Percentiles rank a stretch among this genome's conserved stretches.
Evolutionary conservation across 2,329 filamentous ascomycete species (phyloP).

Genomic region (Hypoxylon sp.): DNA sequence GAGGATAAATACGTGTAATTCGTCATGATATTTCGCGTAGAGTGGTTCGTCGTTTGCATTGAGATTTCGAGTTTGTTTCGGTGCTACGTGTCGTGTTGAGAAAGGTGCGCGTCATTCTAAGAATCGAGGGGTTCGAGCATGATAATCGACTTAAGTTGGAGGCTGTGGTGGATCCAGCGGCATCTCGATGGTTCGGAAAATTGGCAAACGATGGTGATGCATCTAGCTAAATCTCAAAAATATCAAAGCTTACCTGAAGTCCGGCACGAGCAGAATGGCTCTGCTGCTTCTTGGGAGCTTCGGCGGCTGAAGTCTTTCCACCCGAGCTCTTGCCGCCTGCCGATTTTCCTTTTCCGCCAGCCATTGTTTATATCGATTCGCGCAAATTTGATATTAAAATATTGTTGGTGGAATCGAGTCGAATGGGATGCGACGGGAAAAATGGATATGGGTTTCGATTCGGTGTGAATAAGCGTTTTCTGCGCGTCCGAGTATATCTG

Average conservation of each 20-base stretch:
- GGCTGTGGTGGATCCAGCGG: slow-evolving; percentile 29
- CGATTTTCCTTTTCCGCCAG: slow-evolving; percentile 94
- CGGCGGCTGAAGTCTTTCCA: slow-evolving; percentile 56
- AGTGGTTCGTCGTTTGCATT: not conserved
- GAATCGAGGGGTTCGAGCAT: slow-evolving; percentile 28
- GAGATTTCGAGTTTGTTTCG: slow-evolving; percentile 1
- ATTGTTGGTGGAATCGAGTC: slow-evolving; percentile 9
- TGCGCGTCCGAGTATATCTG: slow-evolving; percentile 42
- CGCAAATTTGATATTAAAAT: slow-evolving; percentile 29
- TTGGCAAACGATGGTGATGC: slow-evolving; percentile 34
- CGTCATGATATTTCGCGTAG: slow-evolving; percentile 1
- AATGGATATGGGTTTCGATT: no score
- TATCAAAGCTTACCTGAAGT: slow-evolving; percentile 78
- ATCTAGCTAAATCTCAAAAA: slow-evolving; percentile 20
- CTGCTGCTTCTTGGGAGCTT: slow-evolving; percentile 83
- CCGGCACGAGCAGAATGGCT: slow-evolving; percentile 96
- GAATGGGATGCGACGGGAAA: slow-evolving; percentile 10
- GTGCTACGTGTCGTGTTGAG: slow-evolving; percentile 14
- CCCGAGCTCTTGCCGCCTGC: slow-evolving; percentile 73
- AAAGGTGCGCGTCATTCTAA: slow-evolving; percentile 32
- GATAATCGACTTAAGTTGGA: slow-evolving; percentile 25
- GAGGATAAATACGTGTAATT: no score
- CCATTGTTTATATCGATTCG: slow-evolving; percentile 56
- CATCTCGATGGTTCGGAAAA: slow-evolving; percentile 17
- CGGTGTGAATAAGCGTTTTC: no score